Evolutionary conservation across 169 alveolate genomes (phyloP).

Genomic region (Cryptosporidium andersoni): DNA sequence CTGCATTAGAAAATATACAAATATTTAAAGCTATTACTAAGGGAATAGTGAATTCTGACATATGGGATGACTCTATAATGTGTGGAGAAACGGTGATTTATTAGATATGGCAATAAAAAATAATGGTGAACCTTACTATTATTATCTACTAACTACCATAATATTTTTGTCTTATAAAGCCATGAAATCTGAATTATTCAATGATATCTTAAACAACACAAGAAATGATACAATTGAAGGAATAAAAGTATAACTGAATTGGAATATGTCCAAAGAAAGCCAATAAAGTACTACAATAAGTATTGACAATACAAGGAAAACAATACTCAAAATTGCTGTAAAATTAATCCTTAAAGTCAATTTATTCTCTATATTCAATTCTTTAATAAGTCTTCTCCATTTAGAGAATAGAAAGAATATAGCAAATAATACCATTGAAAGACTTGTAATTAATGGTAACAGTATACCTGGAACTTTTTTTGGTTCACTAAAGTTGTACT

Average conservation of each 20-base stretch:
- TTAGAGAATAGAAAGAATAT: background rate
- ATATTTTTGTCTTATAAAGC: no score
- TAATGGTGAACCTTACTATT: no score
- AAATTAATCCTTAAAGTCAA: slow-evolving; percentile 7
- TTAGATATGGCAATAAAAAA: no score
- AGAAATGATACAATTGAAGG: slow-evolving; percentile 18
- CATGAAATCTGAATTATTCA: background rate
- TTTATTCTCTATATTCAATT: background rate
- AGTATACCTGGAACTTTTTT: slow-evolving; percentile 60
- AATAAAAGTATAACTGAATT: slow-evolving; percentile 30
- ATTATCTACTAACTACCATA: no score
- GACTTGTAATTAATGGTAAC: slow-evolving; percentile 14
- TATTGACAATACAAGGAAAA: slow-evolving; percentile 16
- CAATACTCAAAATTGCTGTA: slow-evolving; percentile 1
- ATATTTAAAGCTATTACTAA: slow-evolving; percentile 81
- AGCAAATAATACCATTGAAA: slow-evolving; percentile 4
- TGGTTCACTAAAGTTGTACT: slow-evolving; percentile 44
- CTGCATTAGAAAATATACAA: slow-evolving; percentile 93
- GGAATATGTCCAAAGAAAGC: slow-evolving; percentile 59
- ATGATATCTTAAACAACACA: slow-evolving; percentile 14
- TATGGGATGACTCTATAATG: slow-evolving; percentile 18
- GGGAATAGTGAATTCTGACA: slow-evolving; percentile 59
- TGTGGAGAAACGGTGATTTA: no score
- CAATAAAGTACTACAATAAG: slow-evolving; percentile 43
- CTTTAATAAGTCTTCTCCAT: slow-evolving; percentile 30